These are phyloP conservation scores for Salvia sclarea DNA, from an alignment of 305 asterid species.

Conservation along the genomic window DNA sequence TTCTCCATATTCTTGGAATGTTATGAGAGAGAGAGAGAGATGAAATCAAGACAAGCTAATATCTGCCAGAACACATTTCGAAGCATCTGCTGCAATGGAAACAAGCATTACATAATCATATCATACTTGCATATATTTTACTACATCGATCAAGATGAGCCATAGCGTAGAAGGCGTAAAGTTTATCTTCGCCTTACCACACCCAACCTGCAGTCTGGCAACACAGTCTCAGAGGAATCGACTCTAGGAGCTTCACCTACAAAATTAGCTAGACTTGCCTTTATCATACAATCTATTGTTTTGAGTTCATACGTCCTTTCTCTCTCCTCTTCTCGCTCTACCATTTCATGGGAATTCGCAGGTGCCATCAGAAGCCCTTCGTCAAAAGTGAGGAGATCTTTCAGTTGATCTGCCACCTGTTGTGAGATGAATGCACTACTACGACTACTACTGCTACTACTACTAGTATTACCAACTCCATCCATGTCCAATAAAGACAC, in stretches of 20 bases:
- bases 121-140: conserved; percentile 7
- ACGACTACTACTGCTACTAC: conserved; percentile 22
- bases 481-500: conserved; percentile 56
- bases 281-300: conserved; percentile 55
- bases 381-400: conserved; percentile 57
- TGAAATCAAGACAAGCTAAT: neutral
- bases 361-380: conserved; percentile 34
- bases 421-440: conserved; percentile 30
- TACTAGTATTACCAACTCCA: conserved; percentile 14
- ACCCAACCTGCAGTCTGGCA: conserved; percentile 36
- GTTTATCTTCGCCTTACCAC: conserved; percentile 49
- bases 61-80: neutral
- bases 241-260: conserved; percentile 37
- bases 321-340: conserved; percentile 34
- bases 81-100: neutral
- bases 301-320: conserved; percentile 18
- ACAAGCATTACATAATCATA: neutral
- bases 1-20: neutral
- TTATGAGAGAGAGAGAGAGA: neutral
- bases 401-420: conserved; percentile 39
- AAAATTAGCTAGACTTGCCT: conserved; percentile 48
- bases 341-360: conserved; percentile 27
- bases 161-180: neutral
- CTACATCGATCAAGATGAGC: neutral
- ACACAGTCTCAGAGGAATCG: conserved; percentile 21